Evolutionary conservation across 2,329 filamentous ascomycete genomes (phyloP), one percentile per base, ranked within the genome.

Genomic region (Plenodomus tracheiphilus): DNA sequence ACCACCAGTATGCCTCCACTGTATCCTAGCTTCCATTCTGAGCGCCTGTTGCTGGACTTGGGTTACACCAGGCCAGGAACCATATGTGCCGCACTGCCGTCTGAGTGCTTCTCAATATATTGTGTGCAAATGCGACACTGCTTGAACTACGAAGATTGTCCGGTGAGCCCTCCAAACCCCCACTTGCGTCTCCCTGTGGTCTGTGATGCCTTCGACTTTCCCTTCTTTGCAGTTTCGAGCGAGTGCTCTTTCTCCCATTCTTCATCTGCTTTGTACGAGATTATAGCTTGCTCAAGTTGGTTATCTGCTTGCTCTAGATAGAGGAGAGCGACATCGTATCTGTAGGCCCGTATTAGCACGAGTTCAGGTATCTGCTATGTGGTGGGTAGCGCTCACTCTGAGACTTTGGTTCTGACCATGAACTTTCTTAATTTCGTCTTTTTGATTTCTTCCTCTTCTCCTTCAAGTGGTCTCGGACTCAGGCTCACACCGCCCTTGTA

Each of bases 351-450:
- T 76, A 61, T 77, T 59, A 77, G 73, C 57, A 45, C 54, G 34
- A 47, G 36, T 35, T 39, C 18, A 36, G 16, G 19, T n/a, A 15
- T 9, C 28, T 7, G 3, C 10, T 15, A 10, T 18, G 16, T 9
- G 35, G 3, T 15, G 1, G 30, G 43, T 19, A n/a, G 8, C 34
- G 75, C 79, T 74, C 85, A 92, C 77, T 92, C 87, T 19, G 82
- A 76, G 21, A 89, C 86, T 68, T 93, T 93, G 73, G 86, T 89
- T 1, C 80, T 79, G 2, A 90, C 84, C 89, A 92, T 92, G 78
- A 87, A 93, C 53, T 87, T 82, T 36, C 89, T 79, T 28, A 93
- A 79, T 65, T 85, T 86, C 16, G 76, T 79, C 73, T 89, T 92
- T 54, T 85, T 80, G 41, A 81, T 76, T 72, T 89, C 86, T 62